phyloP scores from a whole-genome alignment of 257 asterid genomes.

The Mentha longifolia region DNA sequence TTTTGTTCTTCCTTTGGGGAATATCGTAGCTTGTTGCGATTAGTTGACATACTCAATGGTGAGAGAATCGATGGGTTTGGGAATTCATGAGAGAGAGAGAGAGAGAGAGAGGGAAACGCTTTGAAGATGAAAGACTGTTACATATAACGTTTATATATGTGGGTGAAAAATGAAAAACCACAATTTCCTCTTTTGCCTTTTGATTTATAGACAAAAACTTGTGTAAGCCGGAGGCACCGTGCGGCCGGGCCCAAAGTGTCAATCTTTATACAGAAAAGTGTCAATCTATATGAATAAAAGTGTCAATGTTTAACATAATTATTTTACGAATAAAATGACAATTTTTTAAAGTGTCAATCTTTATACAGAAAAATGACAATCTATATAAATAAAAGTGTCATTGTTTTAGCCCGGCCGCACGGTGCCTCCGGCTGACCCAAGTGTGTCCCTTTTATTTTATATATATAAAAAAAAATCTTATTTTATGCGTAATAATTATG shows the following conservation, averaged over 20 bases:
- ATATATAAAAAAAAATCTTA: neutral
- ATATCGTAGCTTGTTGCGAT: constrained; percentile 7
- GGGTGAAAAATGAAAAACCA: neutral
- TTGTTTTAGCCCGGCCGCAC: too few relatives aligned
- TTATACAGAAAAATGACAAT: too few relatives aligned
- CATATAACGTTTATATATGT: constrained; percentile 4
- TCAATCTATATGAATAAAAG: too few relatives aligned
- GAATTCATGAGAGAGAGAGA: constrained; percentile 35
- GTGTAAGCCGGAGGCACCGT: too few relatives aligned
- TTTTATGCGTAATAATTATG: constrained; percentile 13
- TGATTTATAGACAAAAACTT: too few relatives aligned
- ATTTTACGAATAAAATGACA: too few relatives aligned
- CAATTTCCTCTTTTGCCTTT: neutral
- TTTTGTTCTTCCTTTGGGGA: constrained; percentile 11
- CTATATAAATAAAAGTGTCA: too few relatives aligned
- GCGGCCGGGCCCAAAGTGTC: too few relatives aligned
- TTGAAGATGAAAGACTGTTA: constrained; percentile 1
- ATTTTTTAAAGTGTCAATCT: too few relatives aligned
- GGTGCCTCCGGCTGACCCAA: too few relatives aligned
- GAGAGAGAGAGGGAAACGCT: constrained; percentile 13
- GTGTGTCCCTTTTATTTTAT: neutral
- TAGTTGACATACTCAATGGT: constrained; percentile 27
- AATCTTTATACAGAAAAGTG: too few relatives aligned
- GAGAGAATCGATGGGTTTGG: constrained; percentile 8
- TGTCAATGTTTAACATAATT: too few relatives aligned